A percentile compares a stretch with the other conserved stretches of the same genome.
These are phyloP conservation scores for Silene conica DNA, from an alignment of 148 eudicot species.

Conservation along the genomic window DNA sequence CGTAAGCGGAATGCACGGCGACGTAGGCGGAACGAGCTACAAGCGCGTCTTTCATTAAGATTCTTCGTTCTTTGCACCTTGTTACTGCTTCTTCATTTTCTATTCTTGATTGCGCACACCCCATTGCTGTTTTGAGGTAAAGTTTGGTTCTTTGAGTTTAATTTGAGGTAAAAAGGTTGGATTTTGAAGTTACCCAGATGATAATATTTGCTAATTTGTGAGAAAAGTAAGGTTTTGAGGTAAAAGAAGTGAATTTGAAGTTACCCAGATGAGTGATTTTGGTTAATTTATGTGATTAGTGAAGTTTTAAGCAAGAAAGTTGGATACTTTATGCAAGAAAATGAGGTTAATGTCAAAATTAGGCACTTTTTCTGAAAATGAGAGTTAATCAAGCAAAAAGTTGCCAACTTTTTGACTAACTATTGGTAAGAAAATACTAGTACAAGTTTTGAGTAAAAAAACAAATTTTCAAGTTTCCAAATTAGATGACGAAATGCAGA, in stretches of 20 bases:
- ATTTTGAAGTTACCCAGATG: constrained; percentile 10
- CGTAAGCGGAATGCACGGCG: constrained; percentile 67
- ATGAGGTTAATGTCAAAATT: not conserved
- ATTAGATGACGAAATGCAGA: not conserved
- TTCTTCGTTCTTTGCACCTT: constrained; percentile 75
- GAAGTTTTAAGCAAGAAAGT: not conserved
- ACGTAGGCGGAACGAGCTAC: constrained; percentile 65
- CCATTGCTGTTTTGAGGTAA: constrained; percentile 35
- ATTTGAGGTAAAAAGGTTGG: not conserved
- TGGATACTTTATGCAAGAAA: not conserved
- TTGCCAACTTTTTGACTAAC: constrained; percentile 1
- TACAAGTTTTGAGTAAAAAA: not conserved
- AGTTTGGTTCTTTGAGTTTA: not conserved
- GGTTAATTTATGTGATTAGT: not conserved
- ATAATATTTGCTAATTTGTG: not conserved
- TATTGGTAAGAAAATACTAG: not conserved
- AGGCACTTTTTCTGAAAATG: not conserved
- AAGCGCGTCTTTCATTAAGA: constrained; percentile 88
- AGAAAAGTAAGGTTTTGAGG: not conserved
- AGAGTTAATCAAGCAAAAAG: not conserved
- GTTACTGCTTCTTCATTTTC: constrained; percentile 90
- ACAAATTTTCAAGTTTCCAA: not conserved
- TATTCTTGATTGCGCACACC: constrained; percentile 91
- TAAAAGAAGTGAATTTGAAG: not conserved
- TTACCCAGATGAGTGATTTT: not conserved